Percentiles rank a stretch among this genome's conserved stretches.
Evolutionary conservation across 116 monocot genomes (phyloP).

Genomic region (Papilionanthe hybrid): DNA sequence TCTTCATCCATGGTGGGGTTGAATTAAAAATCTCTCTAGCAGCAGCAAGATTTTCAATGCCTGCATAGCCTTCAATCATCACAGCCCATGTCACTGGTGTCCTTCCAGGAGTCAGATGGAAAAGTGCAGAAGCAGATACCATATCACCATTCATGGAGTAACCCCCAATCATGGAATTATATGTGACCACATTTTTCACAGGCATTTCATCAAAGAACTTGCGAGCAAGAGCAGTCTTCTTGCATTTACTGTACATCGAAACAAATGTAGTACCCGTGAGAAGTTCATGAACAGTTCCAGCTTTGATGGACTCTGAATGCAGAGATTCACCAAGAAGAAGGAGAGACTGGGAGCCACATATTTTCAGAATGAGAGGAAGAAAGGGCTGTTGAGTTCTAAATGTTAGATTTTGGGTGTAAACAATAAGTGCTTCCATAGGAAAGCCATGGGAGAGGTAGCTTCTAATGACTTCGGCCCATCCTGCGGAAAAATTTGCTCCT

Average conservation of each 20-base stretch:
- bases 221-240: slow-evolving; percentile 11
- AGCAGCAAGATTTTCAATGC: slow-evolving; percentile 17
- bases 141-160: slow-evolving; percentile 30
- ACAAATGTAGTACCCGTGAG: slow-evolving; percentile 47
- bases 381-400: slow-evolving; percentile 22
- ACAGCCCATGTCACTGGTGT: slow-evolving; percentile 42
- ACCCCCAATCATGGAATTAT: slow-evolving; percentile 59
- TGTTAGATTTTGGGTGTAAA: slow-evolving; percentile 28
- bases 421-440: slow-evolving; percentile 24
- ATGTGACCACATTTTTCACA: slow-evolving; percentile 35
- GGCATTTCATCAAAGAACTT: slow-evolving; percentile 58
- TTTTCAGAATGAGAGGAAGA: slow-evolving; percentile 42
- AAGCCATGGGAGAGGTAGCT: slow-evolving; percentile 35
- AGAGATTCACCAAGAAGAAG: slow-evolving; percentile 30
- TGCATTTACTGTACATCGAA: slow-evolving; percentile 45
- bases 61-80: slow-evolving; percentile 57
- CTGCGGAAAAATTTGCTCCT: slow-evolving; percentile 13
- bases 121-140: slow-evolving; percentile 27
- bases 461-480: slow-evolving; percentile 32
- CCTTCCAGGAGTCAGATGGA: slow-evolving; percentile 13
- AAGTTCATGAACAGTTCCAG: slow-evolving; percentile 27
- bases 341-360: slow-evolving; percentile 22
- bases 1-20: slow-evolving; percentile 37
- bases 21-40: slow-evolving; percentile 44
- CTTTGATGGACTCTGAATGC: slow-evolving; percentile 50